Evolutionary conservation across 1,284 basidiomycete genomes (phyloP), one percentile per base, ranked within the genome.

Genomic region (Ceratobasidium sp.): DNA sequence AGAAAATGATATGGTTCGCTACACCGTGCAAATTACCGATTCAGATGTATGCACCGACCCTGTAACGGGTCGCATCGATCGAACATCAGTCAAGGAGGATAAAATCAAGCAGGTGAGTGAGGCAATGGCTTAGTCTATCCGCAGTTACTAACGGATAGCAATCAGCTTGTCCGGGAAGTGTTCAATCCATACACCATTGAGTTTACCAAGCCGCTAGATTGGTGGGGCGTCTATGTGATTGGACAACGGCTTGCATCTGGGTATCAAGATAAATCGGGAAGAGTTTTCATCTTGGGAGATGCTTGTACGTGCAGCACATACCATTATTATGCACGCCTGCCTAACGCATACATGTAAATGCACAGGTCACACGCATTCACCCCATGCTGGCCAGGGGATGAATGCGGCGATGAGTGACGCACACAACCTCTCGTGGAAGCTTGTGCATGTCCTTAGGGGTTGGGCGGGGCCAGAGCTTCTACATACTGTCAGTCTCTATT

Each of bases 391-490:
- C 7, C 76, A 77, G 68, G 77, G 77, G 10, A 75, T 76, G 20
- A 78, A 78, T 69, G 75, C 75, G 1, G 75, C 76, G 15, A 76
- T 78, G 73, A 74, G 74, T 8, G 77, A 78, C 69, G 73, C 75
- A 6, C 74, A 77, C 43, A 78, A 77, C 65, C 65, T 78, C 25
- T 43, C 83, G 1, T 93, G 91, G 92, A 94, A 94, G 76, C 75
- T 94, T 52, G 82, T 81, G 0, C 85, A 90, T 60, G 91, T 92
- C n/a, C 78, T 93, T 22, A 85, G 85, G 58, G 90, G 90, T 8
- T 87, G 86, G 83, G 88, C 91, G 1, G 80, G 84, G 45, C 79
- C 83, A 1, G 85, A 84, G 0, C 78, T 95, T 12, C 79, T 95
- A 22, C 82, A 86, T 73, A 93, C 93, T 5, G 89, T 90, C 75